Base-by-base conservation (phyloP, 1,139 yeast species). In the Meyerozyma carpophila region DNA sequence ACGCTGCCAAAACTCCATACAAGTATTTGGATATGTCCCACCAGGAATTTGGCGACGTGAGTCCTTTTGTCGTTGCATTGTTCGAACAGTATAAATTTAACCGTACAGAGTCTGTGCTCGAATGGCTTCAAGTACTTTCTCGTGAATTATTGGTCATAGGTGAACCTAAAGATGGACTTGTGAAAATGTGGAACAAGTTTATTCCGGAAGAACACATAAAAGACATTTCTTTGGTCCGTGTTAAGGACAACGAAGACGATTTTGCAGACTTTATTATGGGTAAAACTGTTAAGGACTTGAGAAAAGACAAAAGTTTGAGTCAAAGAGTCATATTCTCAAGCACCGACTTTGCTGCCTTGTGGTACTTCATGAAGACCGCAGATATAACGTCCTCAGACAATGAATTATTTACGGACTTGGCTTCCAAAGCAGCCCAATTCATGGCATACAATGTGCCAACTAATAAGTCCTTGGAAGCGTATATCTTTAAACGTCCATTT, bases 21-120 rank as follows among this genome's bases (percentile, higher is more conserved):
- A 89, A 86, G 57, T 91, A 89, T 53, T 75, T 88, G 43, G 98
- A 91, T 57, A 56, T 71, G 46, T 72, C 87, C 1, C 77, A 76
- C 42, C 53, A 59, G 2, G 59, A 61, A 11, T 62, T 59, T 41
- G 48, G 62, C 11, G 66, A 63, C 7, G 49, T 83, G 13, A 86
- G 95, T 54, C 84, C 94, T 0, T 80, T 89, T 46, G 58, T 80
- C 2, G 75, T 85, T 37, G 80, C 85, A 0, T 56, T 89, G 5
- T 61, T 81, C 41, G 97, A 91, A 51, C 98, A 91, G 59, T 78
- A 84, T 63, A 70, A 75, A 44, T 86, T 74, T 57, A 75, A 79
- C 11, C 45, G 58, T 11, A 47, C 45, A n/a, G 67, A 68, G 5
- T 53, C 53, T 3, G 58, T 66, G 21, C 52, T 66, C 3, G 54